phyloP scores from a whole-genome alignment of 2,329 filamentous ascomycete species.

The Fonsecaea monophora region DNA sequence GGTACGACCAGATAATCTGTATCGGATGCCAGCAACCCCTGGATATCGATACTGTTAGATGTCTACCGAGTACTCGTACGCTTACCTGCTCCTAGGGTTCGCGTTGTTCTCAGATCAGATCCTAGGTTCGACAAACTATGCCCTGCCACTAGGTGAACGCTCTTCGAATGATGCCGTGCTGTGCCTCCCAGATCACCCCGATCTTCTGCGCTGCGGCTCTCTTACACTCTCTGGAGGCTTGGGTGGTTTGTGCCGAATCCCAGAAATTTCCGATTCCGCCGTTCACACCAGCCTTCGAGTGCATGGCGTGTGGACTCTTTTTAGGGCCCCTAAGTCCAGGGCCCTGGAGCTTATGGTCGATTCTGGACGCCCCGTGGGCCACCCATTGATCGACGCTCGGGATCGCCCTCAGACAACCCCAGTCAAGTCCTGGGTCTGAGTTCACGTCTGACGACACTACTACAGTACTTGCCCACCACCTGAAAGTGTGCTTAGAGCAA shows the following conservation, averaged over 20 bases:
- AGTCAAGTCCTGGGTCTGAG: slow-evolving; percentile 16
- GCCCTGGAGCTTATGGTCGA: slow-evolving; percentile 12
- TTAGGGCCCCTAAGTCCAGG: slow-evolving; percentile 12
- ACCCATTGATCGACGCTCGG: slow-evolving; percentile 29
- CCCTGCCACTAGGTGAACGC: neutral
- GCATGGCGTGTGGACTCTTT: slow-evolving; percentile 4
- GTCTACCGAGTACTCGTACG: neutral
- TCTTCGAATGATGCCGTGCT: neutral
- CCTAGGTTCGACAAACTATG: neutral
- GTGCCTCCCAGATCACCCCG: neutral
- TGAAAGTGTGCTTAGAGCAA: slow-evolving; percentile 21
- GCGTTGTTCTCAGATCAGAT: neutral
- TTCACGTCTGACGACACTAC: slow-evolving; percentile 36
- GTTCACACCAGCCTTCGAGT: slow-evolving; percentile 6
- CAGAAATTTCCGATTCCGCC: slow-evolving; percentile 17
- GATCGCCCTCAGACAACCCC: slow-evolving; percentile 29
- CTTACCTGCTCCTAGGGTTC: neutral
- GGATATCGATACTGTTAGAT: neutral
- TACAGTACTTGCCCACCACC: slow-evolving; percentile 20
- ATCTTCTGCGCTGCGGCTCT: slow-evolving; percentile 13
- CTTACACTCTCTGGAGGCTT: neutral
- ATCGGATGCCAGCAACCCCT: slow-evolving; percentile 15
- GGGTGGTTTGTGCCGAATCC: slow-evolving; percentile 10
- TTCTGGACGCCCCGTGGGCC: slow-evolving; percentile 24
- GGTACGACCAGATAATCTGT: neutral